Percentiles rank a stretch among this genome's conserved stretches.
Evolutionary conservation across 768 basidiomycete species (phyloP).

Genomic region (Pleurotus pulmonarius): DNA sequence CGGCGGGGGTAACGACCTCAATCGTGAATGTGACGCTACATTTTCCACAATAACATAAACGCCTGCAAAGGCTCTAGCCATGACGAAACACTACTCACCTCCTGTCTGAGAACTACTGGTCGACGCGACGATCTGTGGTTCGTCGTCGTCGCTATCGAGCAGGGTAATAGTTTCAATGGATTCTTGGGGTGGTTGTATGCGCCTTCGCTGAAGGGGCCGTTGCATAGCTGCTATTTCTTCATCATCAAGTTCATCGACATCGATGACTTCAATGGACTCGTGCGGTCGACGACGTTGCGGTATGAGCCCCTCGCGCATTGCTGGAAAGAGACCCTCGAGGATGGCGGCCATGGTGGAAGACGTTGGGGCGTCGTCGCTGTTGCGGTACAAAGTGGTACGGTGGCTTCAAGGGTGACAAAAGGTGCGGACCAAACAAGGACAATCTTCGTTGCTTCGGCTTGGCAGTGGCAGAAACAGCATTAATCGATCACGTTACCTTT

Average conservation of each 20-base stretch:
- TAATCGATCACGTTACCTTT: too few species aligned
- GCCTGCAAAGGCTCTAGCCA: not conserved
- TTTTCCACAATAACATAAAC: conserved; percentile 3
- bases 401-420: too few species aligned
- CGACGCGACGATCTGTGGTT: conserved; percentile 16
- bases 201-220: conserved; percentile 5
- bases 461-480: too few species aligned
- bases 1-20: conserved; percentile 49
- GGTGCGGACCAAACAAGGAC: too few species aligned
- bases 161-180: conserved; percentile 28
- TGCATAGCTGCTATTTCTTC: conserved; percentile 4
- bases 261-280: conserved; percentile 33
- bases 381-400: too few species aligned
- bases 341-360: not conserved
- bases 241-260: conserved; percentile 37
- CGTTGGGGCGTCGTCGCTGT: not conserved
- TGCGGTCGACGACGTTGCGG: not conserved
- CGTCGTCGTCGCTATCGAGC: conserved; percentile 37
- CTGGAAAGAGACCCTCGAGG: not conserved
- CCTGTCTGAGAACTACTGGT: conserved; percentile 2
- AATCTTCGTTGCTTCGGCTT: too few species aligned
- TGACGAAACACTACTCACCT: conserved; percentile 7
- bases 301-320: not conserved
- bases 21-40: conserved; percentile 17
- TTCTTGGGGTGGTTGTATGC: not conserved